A percentile compares a stretch with the other conserved stretches of the same genome.
These are phyloP conservation scores for Chloropicon primus DNA, from an alignment of 139 green algal genomes.

Conservation along the genomic window DNA sequence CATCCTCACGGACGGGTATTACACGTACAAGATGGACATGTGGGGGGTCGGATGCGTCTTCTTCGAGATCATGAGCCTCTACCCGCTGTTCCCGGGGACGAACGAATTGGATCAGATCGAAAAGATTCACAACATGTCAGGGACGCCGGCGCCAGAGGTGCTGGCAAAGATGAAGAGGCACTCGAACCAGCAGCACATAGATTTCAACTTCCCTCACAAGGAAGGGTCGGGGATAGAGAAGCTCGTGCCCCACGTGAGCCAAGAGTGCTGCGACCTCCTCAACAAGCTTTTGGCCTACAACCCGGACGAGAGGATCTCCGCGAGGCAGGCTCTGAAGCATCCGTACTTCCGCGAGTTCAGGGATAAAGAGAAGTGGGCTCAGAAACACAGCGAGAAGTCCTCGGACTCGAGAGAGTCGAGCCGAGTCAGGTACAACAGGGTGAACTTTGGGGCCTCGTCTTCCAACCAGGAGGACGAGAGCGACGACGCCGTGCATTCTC, in stretches of 20 bases:
- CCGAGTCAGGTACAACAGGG: neutral
- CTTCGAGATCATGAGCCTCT: slow-evolving; percentile 52
- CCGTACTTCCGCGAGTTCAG: slow-evolving; percentile 52
- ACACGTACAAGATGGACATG: slow-evolving; percentile 87
- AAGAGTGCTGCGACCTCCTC: slow-evolving; percentile 56
- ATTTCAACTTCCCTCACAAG: slow-evolving; percentile 53
- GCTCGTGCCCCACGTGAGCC: slow-evolving; percentile 49
- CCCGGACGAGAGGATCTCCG: slow-evolving; percentile 53
- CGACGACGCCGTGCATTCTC: neutral
- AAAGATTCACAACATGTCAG: slow-evolving; percentile 69
- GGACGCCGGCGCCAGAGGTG: slow-evolving; percentile 54
- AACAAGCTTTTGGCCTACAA: slow-evolving; percentile 67
- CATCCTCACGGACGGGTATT: slow-evolving; percentile 73
- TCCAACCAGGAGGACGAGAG: neutral
- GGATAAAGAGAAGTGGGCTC: neutral
- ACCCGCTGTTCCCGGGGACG: slow-evolving; percentile 45
- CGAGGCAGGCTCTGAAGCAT: slow-evolving; percentile 52
- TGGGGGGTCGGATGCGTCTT: slow-evolving; percentile 78
- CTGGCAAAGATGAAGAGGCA: slow-evolving; percentile 59
- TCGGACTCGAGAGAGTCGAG: neutral
- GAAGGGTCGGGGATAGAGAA: slow-evolving; percentile 43
- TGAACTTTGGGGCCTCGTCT: neutral
- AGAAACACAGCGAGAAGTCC: neutral
- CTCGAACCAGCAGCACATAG: slow-evolving; percentile 33
- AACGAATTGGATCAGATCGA: slow-evolving; percentile 78